These are phyloP conservation scores for Penicillium silybi DNA, from an alignment of 495 filamentous ascomycete genomes.

Conservation along the genomic window DNA sequence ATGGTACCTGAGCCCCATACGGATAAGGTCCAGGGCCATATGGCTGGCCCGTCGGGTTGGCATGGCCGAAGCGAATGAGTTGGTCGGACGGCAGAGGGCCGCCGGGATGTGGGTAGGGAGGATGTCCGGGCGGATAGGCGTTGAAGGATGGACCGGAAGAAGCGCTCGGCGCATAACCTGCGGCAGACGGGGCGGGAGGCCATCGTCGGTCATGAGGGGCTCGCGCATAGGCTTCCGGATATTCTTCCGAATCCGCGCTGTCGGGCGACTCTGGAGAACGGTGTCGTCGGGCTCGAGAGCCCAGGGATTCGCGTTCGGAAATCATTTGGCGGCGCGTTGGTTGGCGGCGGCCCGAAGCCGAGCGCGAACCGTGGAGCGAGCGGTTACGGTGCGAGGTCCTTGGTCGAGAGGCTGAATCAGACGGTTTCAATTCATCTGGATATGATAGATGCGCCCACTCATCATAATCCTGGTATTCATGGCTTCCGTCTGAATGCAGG, in stretches of 20 bases:
- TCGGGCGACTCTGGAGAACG: constrained; percentile 50
- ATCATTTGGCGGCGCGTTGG: constrained; percentile 38
- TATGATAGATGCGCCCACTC: constrained; percentile 50
- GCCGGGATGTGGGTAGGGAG: constrained; percentile 28
- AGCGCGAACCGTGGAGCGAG: constrained; percentile 39
- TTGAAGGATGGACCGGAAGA: constrained; percentile 41
- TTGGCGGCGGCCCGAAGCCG: constrained; percentile 40
- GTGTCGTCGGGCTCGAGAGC: constrained; percentile 42
- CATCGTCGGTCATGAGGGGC: constrained; percentile 35
- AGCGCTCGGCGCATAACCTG: constrained; percentile 47
- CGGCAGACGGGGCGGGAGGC: constrained; percentile 30
- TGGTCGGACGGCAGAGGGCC: constrained; percentile 36
- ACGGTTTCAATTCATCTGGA: constrained; percentile 69
- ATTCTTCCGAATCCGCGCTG: constrained; percentile 55
- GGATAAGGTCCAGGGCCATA: constrained; percentile 33
- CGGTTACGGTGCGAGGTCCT: constrained; percentile 48
- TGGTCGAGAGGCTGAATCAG: constrained; percentile 75
- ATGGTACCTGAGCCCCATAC: constrained; percentile 36
- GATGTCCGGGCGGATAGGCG: constrained; percentile 21
- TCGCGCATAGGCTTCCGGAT: constrained; percentile 32
- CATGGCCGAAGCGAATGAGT: constrained; percentile 38
- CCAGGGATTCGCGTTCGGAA: constrained; percentile 34
- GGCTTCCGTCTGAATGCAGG: constrained; percentile 46
- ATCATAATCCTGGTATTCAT: constrained; percentile 49
- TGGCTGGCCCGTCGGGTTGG: constrained; percentile 28